These are phyloP conservation scores for Mycena floridula DNA, from an alignment of 768 basidiomycete species.

Conservation along the genomic window DNA sequence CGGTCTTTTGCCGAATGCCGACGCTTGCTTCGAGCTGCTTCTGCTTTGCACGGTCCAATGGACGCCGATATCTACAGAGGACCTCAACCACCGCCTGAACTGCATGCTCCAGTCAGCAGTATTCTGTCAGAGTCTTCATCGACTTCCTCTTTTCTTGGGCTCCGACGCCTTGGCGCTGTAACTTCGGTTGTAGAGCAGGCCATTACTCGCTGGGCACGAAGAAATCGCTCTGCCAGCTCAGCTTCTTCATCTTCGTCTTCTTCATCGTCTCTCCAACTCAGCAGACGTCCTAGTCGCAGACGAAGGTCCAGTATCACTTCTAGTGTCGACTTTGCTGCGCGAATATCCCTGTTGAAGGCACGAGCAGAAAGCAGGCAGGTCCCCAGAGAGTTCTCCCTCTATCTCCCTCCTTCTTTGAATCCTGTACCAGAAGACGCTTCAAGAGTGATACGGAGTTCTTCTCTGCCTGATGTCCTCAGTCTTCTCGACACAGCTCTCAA, in stretches of 20 bases:
- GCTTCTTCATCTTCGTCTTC: slow-evolving; percentile 36
- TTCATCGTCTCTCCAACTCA: slow-evolving; percentile 35
- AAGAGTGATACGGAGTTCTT: slow-evolving; percentile 36
- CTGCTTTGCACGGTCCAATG: too few relatives aligned
- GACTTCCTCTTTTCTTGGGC: slow-evolving; percentile 28
- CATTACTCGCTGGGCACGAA: slow-evolving; percentile 66
- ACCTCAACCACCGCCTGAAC: slow-evolving; percentile 26
- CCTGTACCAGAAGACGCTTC: slow-evolving; percentile 5
- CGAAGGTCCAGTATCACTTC: slow-evolving; percentile 48
- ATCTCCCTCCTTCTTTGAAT: slow-evolving; percentile 40
- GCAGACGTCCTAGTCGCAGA: slow-evolving; percentile 44
- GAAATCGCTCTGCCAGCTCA: slow-evolving; percentile 39
- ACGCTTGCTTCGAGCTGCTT: too few relatives aligned
- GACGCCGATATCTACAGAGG: slow-evolving; percentile 61
- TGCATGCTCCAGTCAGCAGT: slow-evolving; percentile 18
- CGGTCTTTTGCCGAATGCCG: too few relatives aligned
- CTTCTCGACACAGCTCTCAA: slow-evolving; percentile 45
- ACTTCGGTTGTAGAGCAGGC: slow-evolving; percentile 64
- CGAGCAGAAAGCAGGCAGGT: slow-evolving; percentile 53
- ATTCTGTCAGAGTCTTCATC: slow-evolving; percentile 35
- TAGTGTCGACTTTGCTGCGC: slow-evolving; percentile 55
- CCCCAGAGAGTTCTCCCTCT: slow-evolving; percentile 61
- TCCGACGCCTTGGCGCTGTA: slow-evolving; percentile 42
- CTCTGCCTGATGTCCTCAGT: slow-evolving; percentile 39
- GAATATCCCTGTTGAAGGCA: slow-evolving; percentile 53